These are phyloP conservation scores for Coemansia sp. DNA, from an alignment of 192 early-diverging fungal species.

Conservation along the genomic window DNA sequence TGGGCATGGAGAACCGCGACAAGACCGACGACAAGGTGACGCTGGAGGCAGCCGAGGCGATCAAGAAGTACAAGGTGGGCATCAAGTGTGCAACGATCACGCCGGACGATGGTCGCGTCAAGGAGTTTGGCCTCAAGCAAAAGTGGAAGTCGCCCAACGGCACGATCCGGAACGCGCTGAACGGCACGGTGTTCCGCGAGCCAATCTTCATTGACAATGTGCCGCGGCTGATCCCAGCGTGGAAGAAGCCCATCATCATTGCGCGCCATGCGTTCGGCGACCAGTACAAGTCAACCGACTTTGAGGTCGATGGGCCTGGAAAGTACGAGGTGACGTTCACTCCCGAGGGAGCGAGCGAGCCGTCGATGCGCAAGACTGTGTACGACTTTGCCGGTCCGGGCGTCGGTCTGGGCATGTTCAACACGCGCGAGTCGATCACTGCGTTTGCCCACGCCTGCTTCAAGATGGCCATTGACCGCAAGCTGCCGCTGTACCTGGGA, in stretches of 20 bases:
- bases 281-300: conserved; percentile 98
- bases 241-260: conserved; percentile 94
- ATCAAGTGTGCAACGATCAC: conserved; percentile 99
- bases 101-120: conserved; percentile 89
- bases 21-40: conserved; percentile 93
- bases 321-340: conserved; percentile 89
- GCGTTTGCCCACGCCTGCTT: conserved; percentile 97
- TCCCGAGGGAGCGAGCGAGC: conserved; percentile 70
- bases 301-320: conserved; percentile 87
- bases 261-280: conserved; percentile 97
- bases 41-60: conserved; percentile 92
- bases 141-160: conserved; percentile 99
- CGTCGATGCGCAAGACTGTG: conserved; percentile 65
- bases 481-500: conserved; percentile 90
- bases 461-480: conserved; percentile 85
- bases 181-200: conserved; percentile 97
- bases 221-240: conserved; percentile 88
- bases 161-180: conserved; percentile 94
- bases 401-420: conserved; percentile 97
- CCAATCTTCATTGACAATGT: conserved; percentile 92
- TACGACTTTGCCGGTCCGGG: conserved; percentile 84
- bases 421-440: conserved; percentile 82
- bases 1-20: conserved; percentile 91
- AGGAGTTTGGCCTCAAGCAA: conserved; percentile 94
- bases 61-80: conserved; percentile 94